These are phyloP conservation scores for Phialemoniopsis sp. DNA, from an alignment of 2,329 filamentous ascomycete species.

Conservation along the genomic window DNA sequence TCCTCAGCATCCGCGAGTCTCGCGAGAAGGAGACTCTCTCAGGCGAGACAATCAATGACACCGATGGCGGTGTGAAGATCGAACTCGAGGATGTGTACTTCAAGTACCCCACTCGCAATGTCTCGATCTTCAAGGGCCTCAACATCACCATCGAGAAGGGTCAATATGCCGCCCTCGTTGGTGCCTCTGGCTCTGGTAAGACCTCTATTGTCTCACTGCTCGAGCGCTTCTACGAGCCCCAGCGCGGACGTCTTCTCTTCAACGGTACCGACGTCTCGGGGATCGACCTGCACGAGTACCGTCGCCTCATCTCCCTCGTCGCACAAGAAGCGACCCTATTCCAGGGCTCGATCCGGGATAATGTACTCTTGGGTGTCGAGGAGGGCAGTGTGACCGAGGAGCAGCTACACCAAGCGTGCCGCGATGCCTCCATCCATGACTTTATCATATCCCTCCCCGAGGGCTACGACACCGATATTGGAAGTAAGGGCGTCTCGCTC, in stretches of 20 bases:
- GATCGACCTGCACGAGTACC: constrained; percentile 59
- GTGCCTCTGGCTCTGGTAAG: constrained; percentile 65
- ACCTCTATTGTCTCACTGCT: constrained; percentile 64
- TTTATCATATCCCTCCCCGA: constrained; percentile 65
- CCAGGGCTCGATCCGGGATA: constrained; percentile 64
- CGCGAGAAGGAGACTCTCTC: constrained; percentile 27
- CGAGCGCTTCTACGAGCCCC: constrained; percentile 67
- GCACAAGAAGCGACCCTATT: constrained; percentile 73
- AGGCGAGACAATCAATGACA: constrained; percentile 31
- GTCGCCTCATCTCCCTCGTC: constrained; percentile 63
- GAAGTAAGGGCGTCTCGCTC: constrained; percentile 59
- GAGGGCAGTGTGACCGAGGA: constrained; percentile 45
- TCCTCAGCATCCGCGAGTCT: constrained; percentile 46
- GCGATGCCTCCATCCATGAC: constrained; percentile 64
- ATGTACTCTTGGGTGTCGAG: constrained; percentile 61
- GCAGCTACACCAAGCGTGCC: constrained; percentile 47
- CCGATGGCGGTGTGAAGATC: constrained; percentile 48
- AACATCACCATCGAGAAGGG: constrained; percentile 63
- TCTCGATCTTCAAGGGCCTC: constrained; percentile 55
- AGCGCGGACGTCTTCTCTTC: constrained; percentile 59
- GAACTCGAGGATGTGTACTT: constrained; percentile 55
- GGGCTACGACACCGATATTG: constrained; percentile 64
- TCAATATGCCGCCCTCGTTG: constrained; percentile 67
- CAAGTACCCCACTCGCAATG: constrained; percentile 54
- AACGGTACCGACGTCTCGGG: constrained; percentile 56